Conservation (phyloP, 352 stramenopile species). For the Saprolegnia diclina region DNA sequence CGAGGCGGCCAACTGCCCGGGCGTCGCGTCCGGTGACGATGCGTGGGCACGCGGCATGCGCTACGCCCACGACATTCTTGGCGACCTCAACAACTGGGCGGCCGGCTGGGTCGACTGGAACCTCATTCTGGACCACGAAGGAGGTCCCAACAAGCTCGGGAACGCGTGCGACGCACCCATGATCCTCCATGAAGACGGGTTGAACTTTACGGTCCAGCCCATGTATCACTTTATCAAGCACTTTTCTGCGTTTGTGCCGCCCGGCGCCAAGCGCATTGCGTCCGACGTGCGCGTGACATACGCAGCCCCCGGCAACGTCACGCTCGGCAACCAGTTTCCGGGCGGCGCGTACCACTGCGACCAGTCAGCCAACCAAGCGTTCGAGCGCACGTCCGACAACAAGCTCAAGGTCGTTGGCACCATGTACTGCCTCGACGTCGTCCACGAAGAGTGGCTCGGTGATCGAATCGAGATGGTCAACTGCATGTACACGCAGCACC, state of each 20-base stretch:
- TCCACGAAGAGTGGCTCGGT: slow-evolving; percentile 43
- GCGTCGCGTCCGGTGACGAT: slow-evolving; percentile 35
- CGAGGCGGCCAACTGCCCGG: slow-evolving; percentile 47
- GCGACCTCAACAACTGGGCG: slow-evolving; percentile 83
- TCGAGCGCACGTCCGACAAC: slow-evolving; percentile 47
- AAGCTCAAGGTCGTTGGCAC: slow-evolving; percentile 66
- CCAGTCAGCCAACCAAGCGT: slow-evolving; percentile 51
- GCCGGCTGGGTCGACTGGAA: slow-evolving; percentile 92
- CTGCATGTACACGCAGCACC: slow-evolving; percentile 58
- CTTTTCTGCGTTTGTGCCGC: slow-evolving; percentile 81
- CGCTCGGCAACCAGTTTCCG: slow-evolving; percentile 56
- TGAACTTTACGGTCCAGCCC: slow-evolving; percentile 75
- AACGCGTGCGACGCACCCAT: slow-evolving; percentile 71
- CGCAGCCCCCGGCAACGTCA: slow-evolving; percentile 45
- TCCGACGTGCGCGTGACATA: slow-evolving; percentile 46
- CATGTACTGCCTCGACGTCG: slow-evolving; percentile 51
- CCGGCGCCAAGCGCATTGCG: slow-evolving; percentile 58
- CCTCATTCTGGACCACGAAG: slow-evolving; percentile 77
- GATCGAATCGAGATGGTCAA: slow-evolving; percentile 57
- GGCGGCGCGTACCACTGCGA: slow-evolving; percentile 57
- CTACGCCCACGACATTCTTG: slow-evolving; percentile 87
- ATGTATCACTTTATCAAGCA: slow-evolving; percentile 91
- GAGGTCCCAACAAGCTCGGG: slow-evolving; percentile 84
- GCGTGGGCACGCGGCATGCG: slow-evolving; percentile 81
- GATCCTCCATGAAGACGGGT: slow-evolving; percentile 59